Percentiles rank a stretch among this genome's conserved stretches.
Evolutionary conservation across 1,284 basidiomycete genomes (phyloP).

Genomic region (Agroathelia rolfsii): DNA sequence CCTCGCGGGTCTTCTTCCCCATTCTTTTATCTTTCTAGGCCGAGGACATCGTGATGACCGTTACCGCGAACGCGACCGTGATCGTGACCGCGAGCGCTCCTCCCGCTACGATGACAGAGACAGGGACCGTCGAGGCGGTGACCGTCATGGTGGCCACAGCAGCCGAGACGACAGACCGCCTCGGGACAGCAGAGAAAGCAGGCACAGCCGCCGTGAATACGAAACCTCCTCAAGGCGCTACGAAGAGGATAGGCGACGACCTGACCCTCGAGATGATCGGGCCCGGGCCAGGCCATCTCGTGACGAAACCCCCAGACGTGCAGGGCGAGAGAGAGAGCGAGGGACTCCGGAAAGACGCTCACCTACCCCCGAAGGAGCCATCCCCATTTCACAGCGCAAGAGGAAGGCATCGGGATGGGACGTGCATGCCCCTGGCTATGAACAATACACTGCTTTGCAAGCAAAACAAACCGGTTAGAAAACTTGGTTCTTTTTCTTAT

Average conservation of each 20-base stretch:
- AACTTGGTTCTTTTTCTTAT: slow-evolving; percentile 1
- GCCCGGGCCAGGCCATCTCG: slow-evolving; percentile 16
- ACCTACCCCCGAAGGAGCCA: slow-evolving; percentile 82
- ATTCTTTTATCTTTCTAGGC: slow-evolving; percentile 37
- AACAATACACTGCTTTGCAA: slow-evolving; percentile 88
- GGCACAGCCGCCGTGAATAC: slow-evolving; percentile 27
- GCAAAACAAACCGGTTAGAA: slow-evolving; percentile 89
- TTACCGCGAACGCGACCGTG: slow-evolving; percentile 42
- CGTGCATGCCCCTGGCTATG: slow-evolving; percentile 89
- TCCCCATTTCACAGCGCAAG: slow-evolving; percentile 78
- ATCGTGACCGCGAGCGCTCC: slow-evolving; percentile 33
- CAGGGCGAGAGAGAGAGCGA: slow-evolving; percentile 36
- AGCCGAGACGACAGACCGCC: slow-evolving; percentile 14
- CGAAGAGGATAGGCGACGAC: slow-evolving; percentile 36
- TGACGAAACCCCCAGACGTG: slow-evolving; percentile 26
- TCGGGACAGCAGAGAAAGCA: slow-evolving; percentile 21
- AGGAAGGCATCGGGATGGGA: slow-evolving; percentile 92
- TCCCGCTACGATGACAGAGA: slow-evolving; percentile 41
- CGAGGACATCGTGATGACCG: slow-evolving; percentile 45
- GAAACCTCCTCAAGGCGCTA: slow-evolving; percentile 33
- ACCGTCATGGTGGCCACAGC: slow-evolving; percentile 23
- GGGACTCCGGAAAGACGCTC: slow-evolving; percentile 73
- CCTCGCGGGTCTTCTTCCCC: slow-evolving; percentile 27
- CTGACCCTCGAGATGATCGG: slow-evolving; percentile 31
- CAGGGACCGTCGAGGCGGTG: slow-evolving; percentile 31